Conservation (phyloP, 495 filamentous ascomycete genomes). For the Xylaria longipes region DNA sequence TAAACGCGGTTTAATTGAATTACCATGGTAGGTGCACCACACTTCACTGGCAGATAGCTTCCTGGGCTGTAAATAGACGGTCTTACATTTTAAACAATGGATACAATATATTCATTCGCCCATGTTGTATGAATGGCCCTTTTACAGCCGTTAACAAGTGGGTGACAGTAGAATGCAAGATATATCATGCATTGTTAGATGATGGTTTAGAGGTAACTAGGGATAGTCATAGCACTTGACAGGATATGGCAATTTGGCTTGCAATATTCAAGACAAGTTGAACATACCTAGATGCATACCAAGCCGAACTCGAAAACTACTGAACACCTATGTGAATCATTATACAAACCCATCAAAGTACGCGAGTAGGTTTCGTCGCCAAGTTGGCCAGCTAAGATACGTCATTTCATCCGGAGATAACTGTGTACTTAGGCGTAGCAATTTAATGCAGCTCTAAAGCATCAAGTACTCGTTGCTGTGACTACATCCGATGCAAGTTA, state of each 20-base stretch:
- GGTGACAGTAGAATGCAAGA: background rate
- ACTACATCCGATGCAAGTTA: background rate
- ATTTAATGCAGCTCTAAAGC: background rate
- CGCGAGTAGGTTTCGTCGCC: background rate
- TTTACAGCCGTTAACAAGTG: background rate
- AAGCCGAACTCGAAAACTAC: background rate
- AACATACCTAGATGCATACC: background rate
- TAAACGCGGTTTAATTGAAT: background rate
- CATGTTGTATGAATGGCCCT: background rate
- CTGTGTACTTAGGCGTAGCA: background rate
- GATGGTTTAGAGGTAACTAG: background rate
- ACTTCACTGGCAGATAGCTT: background rate
- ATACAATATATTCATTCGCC: background rate
- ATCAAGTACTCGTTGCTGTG: background rate
- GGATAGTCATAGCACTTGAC: background rate
- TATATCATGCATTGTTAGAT: background rate
- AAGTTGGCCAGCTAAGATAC: background rate
- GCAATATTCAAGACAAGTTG: background rate
- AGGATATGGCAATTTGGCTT: background rate
- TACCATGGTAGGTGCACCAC: background rate
- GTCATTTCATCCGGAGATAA: background rate
- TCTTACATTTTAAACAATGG: background rate
- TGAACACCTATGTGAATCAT: background rate
- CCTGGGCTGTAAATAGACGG: background rate
- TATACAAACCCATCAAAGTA: background rate